Base-by-base conservation (phyloP, 2,329 filamentous ascomycete species). In the Neofusicoccum kwambonambiense region DNA sequence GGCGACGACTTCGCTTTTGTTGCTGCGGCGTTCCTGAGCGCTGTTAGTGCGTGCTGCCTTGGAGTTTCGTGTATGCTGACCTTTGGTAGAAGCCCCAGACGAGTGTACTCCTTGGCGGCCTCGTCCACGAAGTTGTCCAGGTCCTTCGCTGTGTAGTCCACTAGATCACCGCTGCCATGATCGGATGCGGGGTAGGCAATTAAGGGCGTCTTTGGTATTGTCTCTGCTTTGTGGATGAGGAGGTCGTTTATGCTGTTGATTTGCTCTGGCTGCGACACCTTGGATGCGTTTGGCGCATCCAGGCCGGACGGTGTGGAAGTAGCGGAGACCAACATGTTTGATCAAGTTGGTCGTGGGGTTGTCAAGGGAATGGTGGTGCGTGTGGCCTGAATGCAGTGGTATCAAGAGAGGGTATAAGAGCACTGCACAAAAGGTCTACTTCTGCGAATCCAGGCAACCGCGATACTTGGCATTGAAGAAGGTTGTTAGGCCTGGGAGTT, bases 1-100 rank as follows among this genome's bases (percentile, higher is more conserved):
- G 0, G 80, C 83, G 27, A 87, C 77, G 12, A 69, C 68, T 31
- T 58, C 42, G 45, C 62, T 49, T 15, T 19, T 9, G 13, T 35
- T 57, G 50, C 61, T 64, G 45, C 49, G 41, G 19, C 17, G 27
- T 45, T 64, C 51, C 62, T 64, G 49, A 8, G 7, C 1, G 22
- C 17, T 7, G 27, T 11, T 8, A 34, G 50, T 41, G 5, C 13
- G 19, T 49, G 42, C 7, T 6, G 31, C 12, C 2, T 19, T 15
- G n/a, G 8, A n/a, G 13, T 19, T 12, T 9, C 15, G n/a, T 3
- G 37, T 1, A 7, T 8, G 69, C 67, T 42, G 61, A 71, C 71
- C 52, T 69, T 69, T 65, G 67, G 65, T 41, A 70, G 42, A 11
- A 73, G 66, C 1, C 72, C 71, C 49, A 67, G 67, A 47, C 62